Evolutionary conservation across 2,329 filamentous ascomycete species (phyloP).

Genomic region (Delphinella strobiligena): DNA sequence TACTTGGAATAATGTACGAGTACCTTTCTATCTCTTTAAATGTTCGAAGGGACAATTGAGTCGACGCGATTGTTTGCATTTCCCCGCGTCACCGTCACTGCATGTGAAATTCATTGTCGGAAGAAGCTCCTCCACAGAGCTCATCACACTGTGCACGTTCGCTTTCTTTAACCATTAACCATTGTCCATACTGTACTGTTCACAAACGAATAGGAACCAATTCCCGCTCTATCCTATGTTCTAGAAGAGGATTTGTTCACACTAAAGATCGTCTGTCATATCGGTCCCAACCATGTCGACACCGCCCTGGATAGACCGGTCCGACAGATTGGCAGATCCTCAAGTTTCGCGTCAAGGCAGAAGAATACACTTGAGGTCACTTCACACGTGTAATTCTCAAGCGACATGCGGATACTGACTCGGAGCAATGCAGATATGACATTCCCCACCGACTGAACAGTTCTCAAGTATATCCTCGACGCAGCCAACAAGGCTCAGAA

Average conservation of each 20-base stretch:
- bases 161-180: too few relatives aligned
- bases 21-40: neutral
- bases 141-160: too few relatives aligned
- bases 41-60: neutral
- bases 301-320: too few relatives aligned
- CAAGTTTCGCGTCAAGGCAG: conserved; percentile 9
- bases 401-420: neutral
- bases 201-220: too few relatives aligned
- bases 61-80: conserved; percentile 1
- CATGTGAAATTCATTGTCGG: conserved; percentile 3
- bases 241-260: neutral
- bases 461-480: conserved; percentile 45
- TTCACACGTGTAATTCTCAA: neutral
- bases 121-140: neutral
- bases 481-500: conserved; percentile 49
- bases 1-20: too few relatives aligned
- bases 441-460: conserved; percentile 45
- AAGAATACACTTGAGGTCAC: conserved; percentile 21
- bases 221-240: neutral
- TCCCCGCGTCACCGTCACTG: neutral
- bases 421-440: conserved; percentile 39
- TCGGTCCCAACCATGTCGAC: too few relatives aligned
- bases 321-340: conserved; percentile 7
- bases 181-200: neutral
- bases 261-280: too few relatives aligned